phyloP scores from a whole-genome alignment of 768 basidiomycete species.

The Termitomyces eurrhizus region DNA sequence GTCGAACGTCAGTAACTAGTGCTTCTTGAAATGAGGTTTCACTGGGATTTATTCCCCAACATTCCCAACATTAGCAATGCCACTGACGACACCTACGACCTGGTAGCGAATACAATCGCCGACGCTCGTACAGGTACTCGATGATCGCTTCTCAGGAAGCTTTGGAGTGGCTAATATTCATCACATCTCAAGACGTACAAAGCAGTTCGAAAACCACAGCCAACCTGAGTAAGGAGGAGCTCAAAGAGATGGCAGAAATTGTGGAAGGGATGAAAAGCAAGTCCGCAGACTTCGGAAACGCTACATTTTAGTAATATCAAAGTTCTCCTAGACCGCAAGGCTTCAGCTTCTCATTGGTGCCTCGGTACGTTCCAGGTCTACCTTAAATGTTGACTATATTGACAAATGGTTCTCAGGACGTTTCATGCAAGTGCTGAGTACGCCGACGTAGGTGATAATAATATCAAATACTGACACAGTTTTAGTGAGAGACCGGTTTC shows the following conservation, averaged over 20 bases:
- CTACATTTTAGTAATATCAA: neutral
- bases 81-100: neutral
- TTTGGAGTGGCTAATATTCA: neutral
- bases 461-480: no score
- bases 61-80: neutral
- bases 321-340: neutral
- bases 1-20: neutral
- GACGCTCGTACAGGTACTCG: slow-evolving; percentile 8
- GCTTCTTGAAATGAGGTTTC: neutral
- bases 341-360: slow-evolving; percentile 5
- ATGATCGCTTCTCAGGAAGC: neutral
- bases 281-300: neutral
- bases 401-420: slow-evolving; percentile 9
- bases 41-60: slow-evolving; percentile 6
- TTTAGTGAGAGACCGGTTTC: slow-evolving; percentile 22
- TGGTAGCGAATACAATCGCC: slow-evolving; percentile 5
- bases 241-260: slow-evolving; percentile 10
- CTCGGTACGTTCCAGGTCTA: neutral
- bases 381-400: neutral
- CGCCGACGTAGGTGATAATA: neutral
- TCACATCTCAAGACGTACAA: slow-evolving; percentile 5
- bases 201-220: slow-evolving; percentile 2
- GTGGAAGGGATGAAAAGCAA: slow-evolving; percentile 6
- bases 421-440: slow-evolving; percentile 14
- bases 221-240: neutral